Evolutionary conservation across 805 yeast species (phyloP).

Genomic region (Yamadazyma philogaea): DNA sequence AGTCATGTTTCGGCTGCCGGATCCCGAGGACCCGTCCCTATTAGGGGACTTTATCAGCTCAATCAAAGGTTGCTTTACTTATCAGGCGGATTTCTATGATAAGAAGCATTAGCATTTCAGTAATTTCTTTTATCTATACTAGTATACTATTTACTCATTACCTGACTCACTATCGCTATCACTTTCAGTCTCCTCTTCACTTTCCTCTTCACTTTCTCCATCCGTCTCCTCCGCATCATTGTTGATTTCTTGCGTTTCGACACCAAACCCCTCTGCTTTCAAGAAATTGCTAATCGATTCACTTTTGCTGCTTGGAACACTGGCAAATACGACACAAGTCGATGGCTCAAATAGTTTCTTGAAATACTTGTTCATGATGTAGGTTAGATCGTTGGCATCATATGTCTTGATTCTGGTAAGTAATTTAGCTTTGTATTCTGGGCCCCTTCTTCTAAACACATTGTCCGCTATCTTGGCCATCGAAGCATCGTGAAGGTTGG

Average conservation of each 20-base stretch:
- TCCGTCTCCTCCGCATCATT: constrained; percentile 22
- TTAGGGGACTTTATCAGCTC: too few species aligned
- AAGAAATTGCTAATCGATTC: constrained; percentile 49
- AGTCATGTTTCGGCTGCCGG: too few species aligned
- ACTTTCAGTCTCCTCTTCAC: constrained; percentile 19
- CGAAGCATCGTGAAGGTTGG: constrained; percentile 66
- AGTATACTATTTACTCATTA: too few species aligned
- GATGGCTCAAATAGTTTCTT: constrained; percentile 59
- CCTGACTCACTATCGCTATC: constrained; percentile 4
- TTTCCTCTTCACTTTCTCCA: constrained; percentile 17
- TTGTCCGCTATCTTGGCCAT: constrained; percentile 62
- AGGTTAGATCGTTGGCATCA: constrained; percentile 48
- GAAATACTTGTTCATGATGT: constrained; percentile 56
- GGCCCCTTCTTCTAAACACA: constrained; percentile 67
- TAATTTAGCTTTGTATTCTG: constrained; percentile 53
- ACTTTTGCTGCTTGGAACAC: constrained; percentile 68
- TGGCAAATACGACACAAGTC: constrained; percentile 59
- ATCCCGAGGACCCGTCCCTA: too few species aligned
- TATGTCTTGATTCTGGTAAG: constrained; percentile 52
- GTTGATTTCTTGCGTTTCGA: constrained; percentile 52
- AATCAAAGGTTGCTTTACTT: too few species aligned
- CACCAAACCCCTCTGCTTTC: constrained; percentile 54
- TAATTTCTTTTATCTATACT: too few species aligned
- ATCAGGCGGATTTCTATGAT: too few species aligned
- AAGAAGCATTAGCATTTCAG: too few species aligned